Evolutionary conservation across 73 alveolate species (phyloP).

Genomic region (Tetrahymena thermophila): DNA sequence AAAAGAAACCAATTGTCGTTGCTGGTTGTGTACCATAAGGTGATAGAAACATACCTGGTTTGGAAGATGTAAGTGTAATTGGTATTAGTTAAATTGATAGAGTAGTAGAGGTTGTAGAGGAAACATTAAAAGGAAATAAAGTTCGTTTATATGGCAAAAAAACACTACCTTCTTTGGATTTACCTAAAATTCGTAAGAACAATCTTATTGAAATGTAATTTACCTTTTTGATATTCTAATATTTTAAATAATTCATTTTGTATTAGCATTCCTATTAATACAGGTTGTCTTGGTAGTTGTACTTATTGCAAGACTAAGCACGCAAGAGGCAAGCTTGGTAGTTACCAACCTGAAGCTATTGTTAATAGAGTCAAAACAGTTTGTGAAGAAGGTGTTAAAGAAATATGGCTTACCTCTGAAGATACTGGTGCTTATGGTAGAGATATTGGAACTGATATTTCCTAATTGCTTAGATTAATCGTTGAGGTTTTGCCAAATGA

Average conservation of each 20-base stretch:
- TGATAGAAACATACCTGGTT: conserved; percentile 40
- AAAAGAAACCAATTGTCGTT: conserved; percentile 50
- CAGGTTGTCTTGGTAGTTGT: conserved; percentile 92
- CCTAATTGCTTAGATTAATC: conserved; percentile 61
- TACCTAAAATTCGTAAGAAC: conserved; percentile 90
- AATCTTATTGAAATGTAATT: conserved; percentile 62
- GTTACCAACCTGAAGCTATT: conserved; percentile 77
- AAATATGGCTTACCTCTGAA: conserved; percentile 91
- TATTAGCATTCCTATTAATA: conserved; percentile 65
- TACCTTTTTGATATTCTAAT: not conserved
- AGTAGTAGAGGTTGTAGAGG: conserved; percentile 88
- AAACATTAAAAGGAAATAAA: conserved; percentile 81
- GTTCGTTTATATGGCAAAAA: conserved; percentile 78
- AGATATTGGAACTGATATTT: conserved; percentile 87
- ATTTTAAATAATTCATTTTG: not conserved
- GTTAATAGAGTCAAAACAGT: conserved; percentile 73
- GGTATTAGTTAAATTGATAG: conserved; percentile 90
- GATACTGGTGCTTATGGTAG: conserved; percentile 96
- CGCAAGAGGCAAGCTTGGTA: conserved; percentile 92
- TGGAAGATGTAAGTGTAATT: conserved; percentile 76
- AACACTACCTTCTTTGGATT: conserved; percentile 74
- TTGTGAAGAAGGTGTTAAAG: conserved; percentile 82
- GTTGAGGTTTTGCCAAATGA: conserved; percentile 68
- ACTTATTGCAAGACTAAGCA: conserved; percentile 92
- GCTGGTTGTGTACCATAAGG: conserved; percentile 74